These are phyloP conservation scores for Stygiomarasmius scandens DNA, from an alignment of 1,284 basidiomycete genomes.

Conservation along the genomic window DNA sequence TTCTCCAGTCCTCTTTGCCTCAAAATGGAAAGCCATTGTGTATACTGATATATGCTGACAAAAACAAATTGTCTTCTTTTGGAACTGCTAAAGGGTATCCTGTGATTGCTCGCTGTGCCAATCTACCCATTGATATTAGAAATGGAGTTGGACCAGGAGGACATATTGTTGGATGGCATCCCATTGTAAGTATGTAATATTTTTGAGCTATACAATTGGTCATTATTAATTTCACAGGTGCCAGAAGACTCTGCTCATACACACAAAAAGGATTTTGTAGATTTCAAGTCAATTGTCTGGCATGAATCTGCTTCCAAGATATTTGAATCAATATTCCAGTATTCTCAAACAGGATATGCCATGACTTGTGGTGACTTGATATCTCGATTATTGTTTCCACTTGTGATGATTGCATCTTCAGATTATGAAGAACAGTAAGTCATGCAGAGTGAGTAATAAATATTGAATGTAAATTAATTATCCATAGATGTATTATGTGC, in stretches of 20 bases:
- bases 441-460: not conserved
- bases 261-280: constrained; percentile 29
- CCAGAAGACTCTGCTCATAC: constrained; percentile 28
- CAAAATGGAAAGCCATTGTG: constrained; percentile 23
- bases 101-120: constrained; percentile 37
- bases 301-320: constrained; percentile 31
- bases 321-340: constrained; percentile 24
- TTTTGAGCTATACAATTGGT: not conserved
- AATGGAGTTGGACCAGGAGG: constrained; percentile 42
- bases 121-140: constrained; percentile 37
- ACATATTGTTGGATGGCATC: constrained; percentile 44
- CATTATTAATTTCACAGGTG: constrained; percentile 23
- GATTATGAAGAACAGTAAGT: constrained; percentile 44
- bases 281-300: constrained; percentile 38
- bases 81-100: constrained; percentile 46
- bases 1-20: too few relatives aligned
- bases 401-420: constrained; percentile 35
- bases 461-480: not conserved
- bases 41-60: constrained; percentile 46
- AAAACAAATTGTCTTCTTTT: constrained; percentile 46
- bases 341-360: constrained; percentile 27
- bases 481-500: constrained; percentile 30
- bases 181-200: constrained; percentile 34
- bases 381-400: constrained; percentile 27
- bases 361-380: constrained; percentile 29